These are phyloP conservation scores for Dissoconium aciculare DNA, from an alignment of 2,329 filamentous ascomycete species.

Conservation along the genomic window DNA sequence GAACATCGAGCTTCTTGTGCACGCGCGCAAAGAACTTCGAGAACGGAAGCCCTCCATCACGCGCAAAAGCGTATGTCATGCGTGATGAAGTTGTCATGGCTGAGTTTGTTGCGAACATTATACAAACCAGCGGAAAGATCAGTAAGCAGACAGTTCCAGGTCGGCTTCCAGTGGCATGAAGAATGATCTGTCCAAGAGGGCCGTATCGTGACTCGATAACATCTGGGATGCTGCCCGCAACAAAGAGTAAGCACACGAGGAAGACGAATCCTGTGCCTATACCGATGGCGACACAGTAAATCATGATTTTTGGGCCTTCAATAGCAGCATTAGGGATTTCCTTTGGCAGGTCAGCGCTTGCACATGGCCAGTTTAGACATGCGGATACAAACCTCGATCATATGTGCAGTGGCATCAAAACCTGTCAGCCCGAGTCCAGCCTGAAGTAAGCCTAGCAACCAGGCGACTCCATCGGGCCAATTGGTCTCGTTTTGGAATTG, in stretches of 20 bases:
- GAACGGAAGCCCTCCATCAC: conserved; percentile 24
- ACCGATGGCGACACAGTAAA: conserved; percentile 24
- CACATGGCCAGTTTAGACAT: too few relatives aligned
- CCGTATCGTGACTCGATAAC: conserved; percentile 21
- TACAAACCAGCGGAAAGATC: conserved; percentile 24
- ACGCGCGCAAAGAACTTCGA: conserved; percentile 23
- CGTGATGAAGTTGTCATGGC: conserved; percentile 25
- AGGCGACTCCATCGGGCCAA: conserved; percentile 26
- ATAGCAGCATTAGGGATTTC: conserved; percentile 24
- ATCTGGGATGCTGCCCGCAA: conserved; percentile 20
- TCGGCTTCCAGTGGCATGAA: conserved; percentile 21
- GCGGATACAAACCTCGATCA: too few relatives aligned
- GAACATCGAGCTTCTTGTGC: conserved; percentile 22
- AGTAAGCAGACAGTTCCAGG: conserved; percentile 24
- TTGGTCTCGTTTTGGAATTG: conserved; percentile 46
- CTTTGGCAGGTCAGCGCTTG: too few relatives aligned
- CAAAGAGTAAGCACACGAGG: conserved; percentile 24
- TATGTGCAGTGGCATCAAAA: conserved; percentile 40
- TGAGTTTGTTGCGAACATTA: conserved; percentile 23
- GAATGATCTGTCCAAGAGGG: conserved; percentile 23
- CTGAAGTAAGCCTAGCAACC: conserved; percentile 31
- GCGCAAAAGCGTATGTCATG: conserved; percentile 26
- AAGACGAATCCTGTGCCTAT: conserved; percentile 25
- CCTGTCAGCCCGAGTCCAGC: conserved; percentile 28
- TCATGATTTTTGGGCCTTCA: conserved; percentile 24